These are phyloP conservation scores for Fusarium sp. DNA, from an alignment of 2,329 filamentous ascomycete genomes.

Conservation along the genomic window DNA sequence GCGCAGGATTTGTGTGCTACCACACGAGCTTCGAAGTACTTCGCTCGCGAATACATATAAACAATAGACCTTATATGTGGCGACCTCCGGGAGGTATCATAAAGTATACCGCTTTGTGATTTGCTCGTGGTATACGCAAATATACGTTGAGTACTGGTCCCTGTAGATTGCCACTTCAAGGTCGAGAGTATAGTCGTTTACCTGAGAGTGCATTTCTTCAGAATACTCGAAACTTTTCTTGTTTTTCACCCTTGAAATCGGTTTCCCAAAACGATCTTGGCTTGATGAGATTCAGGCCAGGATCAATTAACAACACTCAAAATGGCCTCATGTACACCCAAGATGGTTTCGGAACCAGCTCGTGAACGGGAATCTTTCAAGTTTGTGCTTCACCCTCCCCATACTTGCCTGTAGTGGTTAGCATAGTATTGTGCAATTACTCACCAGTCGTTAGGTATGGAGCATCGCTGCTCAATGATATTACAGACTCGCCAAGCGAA, in stretches of 20 bases:
- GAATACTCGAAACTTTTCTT: background rate
- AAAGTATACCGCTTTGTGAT: background rate
- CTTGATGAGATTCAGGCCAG: background rate
- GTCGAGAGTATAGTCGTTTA: background rate
- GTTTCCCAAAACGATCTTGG: background rate
- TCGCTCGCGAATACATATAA: background rate
- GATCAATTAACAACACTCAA: background rate
- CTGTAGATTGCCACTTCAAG: conserved; percentile 6
- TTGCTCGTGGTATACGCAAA: background rate
- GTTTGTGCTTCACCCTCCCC: conserved; percentile 8
- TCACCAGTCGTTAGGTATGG: conserved; percentile 26
- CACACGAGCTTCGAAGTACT: background rate
- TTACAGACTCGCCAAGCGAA: conserved; percentile 18
- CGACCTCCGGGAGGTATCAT: background rate
- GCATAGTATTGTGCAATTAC: background rate
- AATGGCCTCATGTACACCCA: conserved; percentile 18
- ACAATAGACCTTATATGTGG: background rate
- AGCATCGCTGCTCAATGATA: conserved; percentile 26
- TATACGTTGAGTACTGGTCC: background rate
- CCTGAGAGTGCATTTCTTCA: background rate
- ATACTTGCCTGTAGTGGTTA: background rate
- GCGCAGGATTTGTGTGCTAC: conserved; percentile 9
- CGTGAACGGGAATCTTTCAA: conserved; percentile 36
- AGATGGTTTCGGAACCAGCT: conserved; percentile 29
- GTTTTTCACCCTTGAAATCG: background rate